Evolutionary conservation across 805 yeast species (phyloP).

Genomic region (Zygoascus ofunaensis): DNA sequence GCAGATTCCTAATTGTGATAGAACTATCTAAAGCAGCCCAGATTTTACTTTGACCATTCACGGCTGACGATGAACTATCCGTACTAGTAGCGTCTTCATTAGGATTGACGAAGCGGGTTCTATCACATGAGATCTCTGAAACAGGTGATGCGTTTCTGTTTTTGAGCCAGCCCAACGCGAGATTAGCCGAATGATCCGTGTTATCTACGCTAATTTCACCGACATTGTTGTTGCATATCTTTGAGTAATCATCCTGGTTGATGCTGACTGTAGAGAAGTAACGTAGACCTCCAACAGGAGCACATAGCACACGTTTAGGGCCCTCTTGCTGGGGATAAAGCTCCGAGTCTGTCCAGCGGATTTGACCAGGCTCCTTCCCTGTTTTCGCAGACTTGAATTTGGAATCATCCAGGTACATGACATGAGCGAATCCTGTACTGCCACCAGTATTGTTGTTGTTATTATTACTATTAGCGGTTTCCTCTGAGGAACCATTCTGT

Average conservation of each 20-base stretch:
- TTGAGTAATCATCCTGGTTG: constrained; percentile 4
- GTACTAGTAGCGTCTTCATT: constrained; percentile 5
- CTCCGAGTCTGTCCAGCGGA: constrained; percentile 20
- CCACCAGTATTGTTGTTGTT: not conserved
- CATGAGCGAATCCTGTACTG: constrained; percentile 10
- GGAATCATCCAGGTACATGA: constrained; percentile 32
- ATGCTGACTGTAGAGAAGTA: constrained; percentile 20
- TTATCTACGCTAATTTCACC: constrained; percentile 9
- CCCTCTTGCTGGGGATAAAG: not conserved
- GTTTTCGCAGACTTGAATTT: constrained; percentile 28
- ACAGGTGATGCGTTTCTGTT: constrained; percentile 22
- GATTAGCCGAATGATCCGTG: constrained; percentile 15
- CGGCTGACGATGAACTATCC: too few relatives aligned
- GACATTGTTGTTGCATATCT: constrained; percentile 4
- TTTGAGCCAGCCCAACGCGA: constrained; percentile 31
- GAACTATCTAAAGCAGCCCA: constrained; percentile 33
- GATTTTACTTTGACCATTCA: too few relatives aligned
- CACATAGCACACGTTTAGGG: constrained; percentile 22
- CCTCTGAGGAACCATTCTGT: too few relatives aligned
- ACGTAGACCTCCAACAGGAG: constrained; percentile 33
- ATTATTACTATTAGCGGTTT: not conserved
- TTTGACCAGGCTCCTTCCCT: constrained; percentile 33
- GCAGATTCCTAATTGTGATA: constrained; percentile 12
- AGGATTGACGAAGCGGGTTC: constrained; percentile 22
- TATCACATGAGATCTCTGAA: constrained; percentile 16